Evolutionary conservation across 129 eudicot species (phyloP).

Genomic region (Tagetes patula): DNA sequence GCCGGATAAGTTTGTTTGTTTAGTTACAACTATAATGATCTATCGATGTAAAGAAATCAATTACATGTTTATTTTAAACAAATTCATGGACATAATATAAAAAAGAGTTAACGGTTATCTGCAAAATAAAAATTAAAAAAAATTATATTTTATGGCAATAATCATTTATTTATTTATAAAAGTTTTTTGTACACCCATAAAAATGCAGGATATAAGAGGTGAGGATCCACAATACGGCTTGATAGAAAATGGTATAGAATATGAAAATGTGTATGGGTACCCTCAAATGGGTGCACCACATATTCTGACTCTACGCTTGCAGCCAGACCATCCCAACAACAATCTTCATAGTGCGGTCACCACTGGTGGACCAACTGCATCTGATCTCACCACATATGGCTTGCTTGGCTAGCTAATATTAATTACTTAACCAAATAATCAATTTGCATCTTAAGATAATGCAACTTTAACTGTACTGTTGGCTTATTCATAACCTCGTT

Average conservation of each 20-base stretch:
- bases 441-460: constrained; percentile 5
- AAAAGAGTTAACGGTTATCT: background rate
- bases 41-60: too few species aligned
- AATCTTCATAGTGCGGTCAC: constrained; percentile 42
- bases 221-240: constrained; percentile 80
- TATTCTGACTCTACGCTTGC: constrained; percentile 48
- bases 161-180: background rate
- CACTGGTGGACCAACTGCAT: constrained; percentile 30
- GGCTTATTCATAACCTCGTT: constrained; percentile 8
- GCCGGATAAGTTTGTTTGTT: too few species aligned
- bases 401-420: constrained; percentile 52
- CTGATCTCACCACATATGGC: constrained; percentile 69
- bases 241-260: constrained; percentile 73
- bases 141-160: background rate
- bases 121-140: background rate
- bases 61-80: background rate
- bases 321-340: constrained; percentile 45
- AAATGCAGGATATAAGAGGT: constrained; percentile 56
- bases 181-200: background rate
- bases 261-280: constrained; percentile 53
- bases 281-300: constrained; percentile 34
- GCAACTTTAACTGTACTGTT: constrained; percentile 4
- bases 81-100: background rate
- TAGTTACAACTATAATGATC: too few species aligned
- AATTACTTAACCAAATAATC: background rate